Percentiles rank a stretch among this genome's conserved stretches.
Evolutionary conservation across 192 early-diverging fungal species (phyloP).

Genomic region (Phlyctochytrium bullatum): DNA sequence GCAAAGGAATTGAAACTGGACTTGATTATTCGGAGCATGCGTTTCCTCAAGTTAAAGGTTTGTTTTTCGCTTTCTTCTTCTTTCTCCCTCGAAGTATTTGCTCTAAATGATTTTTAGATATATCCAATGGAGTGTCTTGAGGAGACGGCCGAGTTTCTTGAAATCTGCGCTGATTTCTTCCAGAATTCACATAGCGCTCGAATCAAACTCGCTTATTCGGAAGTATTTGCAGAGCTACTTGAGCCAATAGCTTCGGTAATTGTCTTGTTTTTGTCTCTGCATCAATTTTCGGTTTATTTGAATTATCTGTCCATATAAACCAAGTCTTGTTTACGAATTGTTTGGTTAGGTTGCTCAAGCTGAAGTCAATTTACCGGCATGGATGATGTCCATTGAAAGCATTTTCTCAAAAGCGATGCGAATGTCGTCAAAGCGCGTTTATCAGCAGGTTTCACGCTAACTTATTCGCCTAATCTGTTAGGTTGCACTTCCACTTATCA

Average conservation of each 20-base stretch:
- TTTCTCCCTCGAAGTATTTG: too few relatives aligned
- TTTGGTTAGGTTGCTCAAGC: slow-evolving; percentile 70
- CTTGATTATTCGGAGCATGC: slow-evolving; percentile 83
- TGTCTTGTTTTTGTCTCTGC: slow-evolving; percentile 8
- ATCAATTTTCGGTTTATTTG: too few relatives aligned
- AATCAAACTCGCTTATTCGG: slow-evolving; percentile 89
- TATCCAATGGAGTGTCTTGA: slow-evolving; percentile 92
- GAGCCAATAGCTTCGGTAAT: slow-evolving; percentile 77
- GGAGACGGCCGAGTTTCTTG: slow-evolving; percentile 91
- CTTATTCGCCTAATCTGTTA: slow-evolving; percentile 25
- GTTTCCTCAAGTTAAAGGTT: slow-evolving; percentile 85
- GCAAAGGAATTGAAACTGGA: slow-evolving; percentile 75
- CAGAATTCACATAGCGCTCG: slow-evolving; percentile 67
- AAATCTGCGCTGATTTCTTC: slow-evolving; percentile 87
- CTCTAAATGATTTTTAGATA: slow-evolving; percentile 57
- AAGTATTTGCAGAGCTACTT: slow-evolving; percentile 86
- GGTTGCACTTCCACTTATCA: slow-evolving; percentile 80
- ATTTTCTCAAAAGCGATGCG: slow-evolving; percentile 86
- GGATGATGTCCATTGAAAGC: slow-evolving; percentile 88
- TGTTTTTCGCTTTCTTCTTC: slow-evolving; percentile 9
- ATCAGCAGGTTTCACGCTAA: slow-evolving; percentile 46
- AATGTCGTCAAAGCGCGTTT: slow-evolving; percentile 84
- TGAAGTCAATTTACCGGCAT: slow-evolving; percentile 92
- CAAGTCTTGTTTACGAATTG: slow-evolving; percentile 13
- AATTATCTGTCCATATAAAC: fast-evolving